A percentile compares a stretch with the other conserved stretches of the same genome.
Evolutionary conservation across 495 filamentous ascomycete species (phyloP).

Genomic region (Aspergillus conjunctus): DNA sequence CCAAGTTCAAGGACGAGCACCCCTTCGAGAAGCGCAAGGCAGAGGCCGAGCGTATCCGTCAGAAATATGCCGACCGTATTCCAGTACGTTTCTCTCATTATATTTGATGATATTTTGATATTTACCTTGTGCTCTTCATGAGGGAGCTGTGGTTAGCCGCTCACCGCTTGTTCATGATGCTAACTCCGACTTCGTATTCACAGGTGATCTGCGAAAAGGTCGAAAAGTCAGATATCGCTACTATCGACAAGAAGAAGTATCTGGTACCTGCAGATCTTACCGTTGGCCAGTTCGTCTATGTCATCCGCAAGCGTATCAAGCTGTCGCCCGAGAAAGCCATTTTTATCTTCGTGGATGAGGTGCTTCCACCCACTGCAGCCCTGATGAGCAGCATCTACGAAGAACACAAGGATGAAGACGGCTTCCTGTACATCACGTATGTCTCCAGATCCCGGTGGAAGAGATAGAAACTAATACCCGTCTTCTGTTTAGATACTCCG

Average conservation of each 20-base stretch:
- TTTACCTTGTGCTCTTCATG: conserved; percentile 5
- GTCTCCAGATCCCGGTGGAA: conserved; percentile 21
- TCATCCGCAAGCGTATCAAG: conserved; percentile 99
- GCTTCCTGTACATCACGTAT: conserved; percentile 61
- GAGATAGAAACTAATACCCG: conserved; percentile 33
- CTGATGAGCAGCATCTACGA: conserved; percentile 99
- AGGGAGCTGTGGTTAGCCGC: conserved; percentile 6
- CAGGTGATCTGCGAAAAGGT: conserved; percentile 99
- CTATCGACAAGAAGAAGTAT: conserved; percentile 99
- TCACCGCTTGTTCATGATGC: conserved; percentile 48
- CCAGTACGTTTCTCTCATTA: conserved; percentile 59
- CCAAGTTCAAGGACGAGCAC: conserved; percentile 99
- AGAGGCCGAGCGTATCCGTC: conserved; percentile 96
- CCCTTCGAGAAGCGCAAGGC: conserved; percentile 99
- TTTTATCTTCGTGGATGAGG: conserved; percentile 99
- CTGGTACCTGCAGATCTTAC: conserved; percentile 97
- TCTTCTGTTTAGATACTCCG: conserved; percentile 75
- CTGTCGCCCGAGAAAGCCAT: conserved; percentile 99
- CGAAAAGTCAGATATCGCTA: conserved; percentile 98
- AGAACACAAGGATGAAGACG: conserved; percentile 83
- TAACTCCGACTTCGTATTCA: conserved; percentile 27
- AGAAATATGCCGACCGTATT: conserved; percentile 98
- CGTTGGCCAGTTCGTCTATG: conserved; percentile 99
- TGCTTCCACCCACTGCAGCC: conserved; percentile 92
- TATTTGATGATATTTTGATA: not conserved